Base-by-base conservation (phyloP, 78 protist species). In the Tieghemostelium lacteum region DNA sequence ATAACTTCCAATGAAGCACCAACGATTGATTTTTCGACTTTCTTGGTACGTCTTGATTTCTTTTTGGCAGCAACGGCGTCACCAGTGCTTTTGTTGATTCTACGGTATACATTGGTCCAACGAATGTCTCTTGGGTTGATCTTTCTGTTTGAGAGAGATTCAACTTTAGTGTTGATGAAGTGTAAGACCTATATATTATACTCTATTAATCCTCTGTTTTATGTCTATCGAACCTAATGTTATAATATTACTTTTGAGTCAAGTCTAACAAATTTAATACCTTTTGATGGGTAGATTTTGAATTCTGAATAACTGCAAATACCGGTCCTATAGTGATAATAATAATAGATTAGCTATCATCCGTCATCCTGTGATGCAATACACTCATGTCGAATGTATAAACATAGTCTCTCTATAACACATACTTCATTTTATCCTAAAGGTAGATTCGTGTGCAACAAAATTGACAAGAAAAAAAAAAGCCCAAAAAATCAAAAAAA, bases 1-100 rank as follows among this genome's bases (percentile, higher is more conserved):
- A 95, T 87, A 86, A 85, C 94, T 57, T 95, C 97, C 58, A 95
- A 62, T 22, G 97, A 92, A 65, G 89, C 85, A 72, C 97, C 97
- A 58, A 62, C 87, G 92, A 95, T 92, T 29, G 87, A 89, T 50
- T 93, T 73, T 71, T 88, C 75, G 88, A 86, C 61, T 71, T 89
- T 92, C 65, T 70, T 63, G 69, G 91, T 62, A 31, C 50, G 74
- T 78, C 76, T 76, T 61, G 72, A 42, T 58, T 76, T 73, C 93
- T 92, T 86, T 92, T 94, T 87, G 73, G 71, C 64, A 10, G 65
- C 61, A 34, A 50, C 83, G 34, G 80, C 95, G 28, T 57, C 63
- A 31, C 89, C 29, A 24, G 75, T 76, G 76, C 69, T 77, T 85
- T 85, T 80, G 93, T 92, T 63, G 86, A 95, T 55, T 42, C 94